Evolutionary conservation across 345 rosid genomes (phyloP).

Genomic region (Eucalyptus sideroxylon): DNA sequence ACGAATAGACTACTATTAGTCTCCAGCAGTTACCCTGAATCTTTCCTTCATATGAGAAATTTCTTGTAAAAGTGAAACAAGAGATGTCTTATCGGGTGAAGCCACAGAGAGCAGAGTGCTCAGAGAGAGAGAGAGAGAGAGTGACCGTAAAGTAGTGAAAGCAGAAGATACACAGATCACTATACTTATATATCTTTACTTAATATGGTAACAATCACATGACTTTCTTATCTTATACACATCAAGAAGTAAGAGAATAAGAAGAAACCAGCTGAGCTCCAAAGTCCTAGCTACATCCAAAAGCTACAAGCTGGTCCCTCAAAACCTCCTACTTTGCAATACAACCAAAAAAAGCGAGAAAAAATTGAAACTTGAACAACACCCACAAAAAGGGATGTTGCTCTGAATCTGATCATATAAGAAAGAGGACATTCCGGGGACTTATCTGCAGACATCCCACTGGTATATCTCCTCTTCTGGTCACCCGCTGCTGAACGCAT

Average conservation of each 20-base stretch:
- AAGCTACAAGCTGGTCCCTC: slow-evolving; percentile 40
- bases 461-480: slow-evolving; percentile 14
- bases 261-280: slow-evolving; percentile 48
- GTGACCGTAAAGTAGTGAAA: background rate
- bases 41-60: background rate
- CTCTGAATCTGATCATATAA: background rate
- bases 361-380: background rate
- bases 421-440: slow-evolving; percentile 32
- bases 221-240: background rate
- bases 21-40: background rate
- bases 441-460: slow-evolving; percentile 25
- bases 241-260: background rate
- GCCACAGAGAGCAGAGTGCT: background rate
- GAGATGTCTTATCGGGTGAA: background rate
- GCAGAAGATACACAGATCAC: background rate
- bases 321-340: background rate
- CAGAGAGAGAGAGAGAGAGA: background rate
- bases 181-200: background rate
- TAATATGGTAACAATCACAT: background rate
- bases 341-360: background rate
- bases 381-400: background rate
- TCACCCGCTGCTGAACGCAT: background rate
- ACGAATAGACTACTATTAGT: background rate
- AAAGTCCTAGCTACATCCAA: slow-evolving; percentile 9
- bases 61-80: background rate